Percentiles rank a stretch among this genome's conserved stretches.
Conservation (phyloP, 495 filamentous ascomycete species). For the Penicillium nucicola region DNA sequence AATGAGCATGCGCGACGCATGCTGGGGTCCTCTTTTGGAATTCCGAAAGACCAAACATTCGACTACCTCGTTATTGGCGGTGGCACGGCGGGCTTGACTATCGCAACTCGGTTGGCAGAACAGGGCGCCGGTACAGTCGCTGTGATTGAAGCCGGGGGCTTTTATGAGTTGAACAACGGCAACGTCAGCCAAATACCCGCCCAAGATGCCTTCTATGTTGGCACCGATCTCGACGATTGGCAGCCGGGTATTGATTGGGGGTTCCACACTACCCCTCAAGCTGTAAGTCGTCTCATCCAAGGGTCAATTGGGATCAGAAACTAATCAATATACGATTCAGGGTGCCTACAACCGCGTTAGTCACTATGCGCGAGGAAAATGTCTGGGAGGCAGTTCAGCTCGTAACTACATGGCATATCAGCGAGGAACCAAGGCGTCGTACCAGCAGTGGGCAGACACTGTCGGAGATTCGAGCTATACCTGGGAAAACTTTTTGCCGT, state of each 20-base stretch:
- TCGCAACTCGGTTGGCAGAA: slow-evolving; percentile 43
- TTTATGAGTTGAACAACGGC: slow-evolving; percentile 47
- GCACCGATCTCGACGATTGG: slow-evolving; percentile 42
- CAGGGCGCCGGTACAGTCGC: slow-evolving; percentile 27
- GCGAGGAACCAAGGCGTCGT: slow-evolving; percentile 32
- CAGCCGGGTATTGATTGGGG: slow-evolving; percentile 49
- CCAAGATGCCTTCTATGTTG: slow-evolving; percentile 20
- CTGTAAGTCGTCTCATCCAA: background rate
- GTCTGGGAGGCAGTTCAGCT: slow-evolving; percentile 29
- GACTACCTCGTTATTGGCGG: slow-evolving; percentile 40
- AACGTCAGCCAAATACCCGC: slow-evolving; percentile 44
- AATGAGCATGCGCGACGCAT: too few species aligned
- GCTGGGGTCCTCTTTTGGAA: too few species aligned
- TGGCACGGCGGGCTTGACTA: slow-evolving; percentile 45
- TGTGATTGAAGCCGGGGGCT: slow-evolving; percentile 53
- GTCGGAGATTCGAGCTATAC: slow-evolving; percentile 52
- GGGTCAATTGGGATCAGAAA: too few species aligned
- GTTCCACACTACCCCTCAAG: slow-evolving; percentile 37
- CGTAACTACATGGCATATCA: slow-evolving; percentile 47
- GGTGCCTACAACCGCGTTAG: slow-evolving; percentile 8
- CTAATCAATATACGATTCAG: too few species aligned
- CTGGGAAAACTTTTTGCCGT: slow-evolving; percentile 49
- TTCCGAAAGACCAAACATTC: too few species aligned
- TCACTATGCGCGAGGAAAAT: slow-evolving; percentile 29
- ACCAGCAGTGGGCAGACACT: slow-evolving; percentile 51